Evolutionary conservation across 345 rosid species (phyloP).

Genomic region (Microcos paniculata): DNA sequence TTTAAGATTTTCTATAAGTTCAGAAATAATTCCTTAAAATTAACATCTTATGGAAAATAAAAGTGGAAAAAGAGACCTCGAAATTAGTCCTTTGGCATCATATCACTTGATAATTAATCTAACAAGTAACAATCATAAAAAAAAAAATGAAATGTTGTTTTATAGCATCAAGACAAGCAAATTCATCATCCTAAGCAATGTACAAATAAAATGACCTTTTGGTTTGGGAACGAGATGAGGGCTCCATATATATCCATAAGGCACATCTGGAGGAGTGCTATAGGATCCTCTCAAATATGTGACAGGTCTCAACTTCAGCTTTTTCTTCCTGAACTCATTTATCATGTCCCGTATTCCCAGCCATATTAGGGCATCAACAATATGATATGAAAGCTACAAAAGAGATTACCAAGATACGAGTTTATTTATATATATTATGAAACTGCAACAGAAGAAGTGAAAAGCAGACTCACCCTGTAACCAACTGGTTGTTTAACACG

Average conservation of each 20-base stretch:
- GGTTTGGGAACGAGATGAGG: slow-evolving; percentile 99
- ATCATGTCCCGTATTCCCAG: slow-evolving; percentile 98
- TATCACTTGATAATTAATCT: background rate
- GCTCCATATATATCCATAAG: slow-evolving; percentile 98
- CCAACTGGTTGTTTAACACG: slow-evolving; percentile 97
- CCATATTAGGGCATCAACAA: slow-evolving; percentile 95
- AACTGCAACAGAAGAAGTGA: slow-evolving; percentile 4
- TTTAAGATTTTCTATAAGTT: background rate
- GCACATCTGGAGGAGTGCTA: slow-evolving; percentile 75
- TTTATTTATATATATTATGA: background rate
- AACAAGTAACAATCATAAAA: background rate
- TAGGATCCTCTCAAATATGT: slow-evolving; percentile 97
- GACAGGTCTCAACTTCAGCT: slow-evolving; percentile 82
- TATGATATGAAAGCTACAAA: slow-evolving; percentile 90
- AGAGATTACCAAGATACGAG: slow-evolving; percentile 2
- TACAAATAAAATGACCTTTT: slow-evolving; percentile 57
- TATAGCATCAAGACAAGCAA: slow-evolving; percentile 1
- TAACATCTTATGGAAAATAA: background rate
- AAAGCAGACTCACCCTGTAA: slow-evolving; percentile 68
- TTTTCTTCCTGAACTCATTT: slow-evolving; percentile 90
- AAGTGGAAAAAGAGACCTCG: background rate
- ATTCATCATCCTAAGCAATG: background rate
- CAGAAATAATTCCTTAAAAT: background rate
- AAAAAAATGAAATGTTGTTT: background rate
- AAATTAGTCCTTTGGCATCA: background rate